Conservation (phyloP, 78 protist genomes). For the Anaeramoeba flamelloides region DNA sequence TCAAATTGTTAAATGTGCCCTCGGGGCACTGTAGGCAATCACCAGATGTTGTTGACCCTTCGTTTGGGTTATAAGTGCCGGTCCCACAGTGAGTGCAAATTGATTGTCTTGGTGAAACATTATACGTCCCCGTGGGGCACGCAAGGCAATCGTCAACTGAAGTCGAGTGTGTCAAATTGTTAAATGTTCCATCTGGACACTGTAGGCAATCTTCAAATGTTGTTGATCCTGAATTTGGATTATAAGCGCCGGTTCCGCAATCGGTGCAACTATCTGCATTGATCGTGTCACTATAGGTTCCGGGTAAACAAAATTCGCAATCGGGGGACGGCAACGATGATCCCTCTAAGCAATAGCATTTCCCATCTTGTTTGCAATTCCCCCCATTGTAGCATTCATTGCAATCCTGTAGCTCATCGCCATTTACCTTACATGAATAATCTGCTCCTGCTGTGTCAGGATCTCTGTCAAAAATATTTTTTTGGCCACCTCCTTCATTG, state of each 20-base stretch:
- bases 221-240: neutral
- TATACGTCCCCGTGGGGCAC: no score
- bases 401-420: neutral
- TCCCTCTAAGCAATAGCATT: neutral
- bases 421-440: neutral
- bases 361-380: neutral
- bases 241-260: neutral
- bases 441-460: neutral
- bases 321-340: neutral
- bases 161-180: neutral
- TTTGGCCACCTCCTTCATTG: neutral
- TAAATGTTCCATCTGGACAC: neutral
- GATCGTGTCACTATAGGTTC: neutral
- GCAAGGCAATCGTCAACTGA: neutral
- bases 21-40: no score
- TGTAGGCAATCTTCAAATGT: neutral
- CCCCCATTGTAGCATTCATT: neutral
- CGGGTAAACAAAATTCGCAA: neutral
- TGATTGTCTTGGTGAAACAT: no score
- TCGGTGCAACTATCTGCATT: neutral
- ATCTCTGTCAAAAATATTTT: neutral
- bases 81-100: neutral
- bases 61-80: constrained; percentile 2
- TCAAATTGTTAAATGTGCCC: no score
- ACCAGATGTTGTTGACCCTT: no score